These are phyloP conservation scores for Calycina herbarum DNA, from an alignment of 2,329 filamentous ascomycete genomes.

Conservation along the genomic window DNA sequence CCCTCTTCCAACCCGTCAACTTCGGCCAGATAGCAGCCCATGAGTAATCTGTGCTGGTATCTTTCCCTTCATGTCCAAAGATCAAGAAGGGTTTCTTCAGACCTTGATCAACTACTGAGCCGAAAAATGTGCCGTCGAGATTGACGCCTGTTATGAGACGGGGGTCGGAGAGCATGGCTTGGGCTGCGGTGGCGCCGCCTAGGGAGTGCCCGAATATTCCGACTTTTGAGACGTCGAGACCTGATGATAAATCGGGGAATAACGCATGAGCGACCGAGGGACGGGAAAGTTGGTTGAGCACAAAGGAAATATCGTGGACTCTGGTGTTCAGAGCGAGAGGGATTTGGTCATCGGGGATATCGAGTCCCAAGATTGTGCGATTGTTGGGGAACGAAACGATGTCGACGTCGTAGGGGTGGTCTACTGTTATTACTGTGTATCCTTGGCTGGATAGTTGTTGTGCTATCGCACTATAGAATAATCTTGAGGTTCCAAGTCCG, in stretches of 20 bases:
- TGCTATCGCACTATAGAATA: constrained; percentile 37
- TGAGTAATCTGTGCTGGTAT: constrained; percentile 21
- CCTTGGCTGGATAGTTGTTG: constrained; percentile 39
- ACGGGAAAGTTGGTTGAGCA: constrained; percentile 26
- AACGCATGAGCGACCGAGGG: no score
- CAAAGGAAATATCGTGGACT: constrained; percentile 30
- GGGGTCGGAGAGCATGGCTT: no score
- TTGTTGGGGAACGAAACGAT: constrained; percentile 39
- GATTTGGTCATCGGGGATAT: constrained; percentile 24
- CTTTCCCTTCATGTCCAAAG: constrained; percentile 34
- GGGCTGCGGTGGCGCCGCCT: no score
- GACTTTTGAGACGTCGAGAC: constrained; percentile 31
- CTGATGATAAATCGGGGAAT: no score
- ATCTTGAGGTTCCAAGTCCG: constrained; percentile 32
- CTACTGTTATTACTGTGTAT: constrained; percentile 39
- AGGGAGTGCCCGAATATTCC: no score
- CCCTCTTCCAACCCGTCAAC: constrained; percentile 27
- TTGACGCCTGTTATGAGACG: constrained; percentile 40
- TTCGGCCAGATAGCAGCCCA: constrained; percentile 24
- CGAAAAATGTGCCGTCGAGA: constrained; percentile 40
- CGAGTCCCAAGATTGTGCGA: constrained; percentile 17
- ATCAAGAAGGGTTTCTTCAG: constrained; percentile 36
- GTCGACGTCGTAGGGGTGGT: constrained; percentile 40
- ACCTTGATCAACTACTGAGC: constrained; percentile 29
- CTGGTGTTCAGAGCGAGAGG: constrained; percentile 23